These are phyloP conservation scores for Singerocomus inundabilis DNA, from an alignment of 1,284 basidiomycete species.

Conservation along the genomic window DNA sequence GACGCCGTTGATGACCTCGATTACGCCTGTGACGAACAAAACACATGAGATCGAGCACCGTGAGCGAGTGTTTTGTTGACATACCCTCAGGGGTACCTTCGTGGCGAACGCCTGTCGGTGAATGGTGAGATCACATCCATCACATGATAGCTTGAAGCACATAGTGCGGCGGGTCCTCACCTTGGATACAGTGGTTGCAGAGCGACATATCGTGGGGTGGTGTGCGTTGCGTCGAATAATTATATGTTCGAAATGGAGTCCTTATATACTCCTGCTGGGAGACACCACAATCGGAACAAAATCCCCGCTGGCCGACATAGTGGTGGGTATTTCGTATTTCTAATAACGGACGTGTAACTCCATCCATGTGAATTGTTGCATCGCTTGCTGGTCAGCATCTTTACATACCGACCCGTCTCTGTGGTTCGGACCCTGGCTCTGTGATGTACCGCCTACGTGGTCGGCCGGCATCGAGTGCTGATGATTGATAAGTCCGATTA, in stretches of 20 bases:
- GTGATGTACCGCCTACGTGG: too few relatives aligned
- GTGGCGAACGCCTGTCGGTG: constrained; percentile 22
- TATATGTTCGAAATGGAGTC: not conserved
- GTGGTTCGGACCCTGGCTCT: too few relatives aligned
- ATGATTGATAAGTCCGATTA: too few relatives aligned
- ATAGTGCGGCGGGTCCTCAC: constrained; percentile 1
- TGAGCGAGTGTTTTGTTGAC: not conserved
- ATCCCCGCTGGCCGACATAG: not conserved
- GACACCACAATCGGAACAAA: not conserved
- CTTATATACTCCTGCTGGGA: constrained; percentile 17
- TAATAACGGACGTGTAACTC: not conserved
- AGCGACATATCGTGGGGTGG: constrained; percentile 19
- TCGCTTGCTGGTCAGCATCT: not conserved
- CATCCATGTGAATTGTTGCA: not conserved
- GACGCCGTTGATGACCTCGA: constrained; percentile 45
- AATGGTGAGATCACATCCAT: constrained; percentile 1
- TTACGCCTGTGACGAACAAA: constrained; percentile 3
- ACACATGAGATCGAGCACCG: not conserved
- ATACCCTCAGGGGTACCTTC: constrained; percentile 23
- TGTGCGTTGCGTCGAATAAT: not conserved
- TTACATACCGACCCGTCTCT: not conserved
- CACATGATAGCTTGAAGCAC: too few relatives aligned
- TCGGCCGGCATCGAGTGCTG: too few relatives aligned
- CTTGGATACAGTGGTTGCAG: constrained; percentile 23
- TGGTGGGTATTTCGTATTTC: not conserved